Base-by-base conservation (phyloP, 257 asterid genomes). In the Capsicum baccatum region DNA sequence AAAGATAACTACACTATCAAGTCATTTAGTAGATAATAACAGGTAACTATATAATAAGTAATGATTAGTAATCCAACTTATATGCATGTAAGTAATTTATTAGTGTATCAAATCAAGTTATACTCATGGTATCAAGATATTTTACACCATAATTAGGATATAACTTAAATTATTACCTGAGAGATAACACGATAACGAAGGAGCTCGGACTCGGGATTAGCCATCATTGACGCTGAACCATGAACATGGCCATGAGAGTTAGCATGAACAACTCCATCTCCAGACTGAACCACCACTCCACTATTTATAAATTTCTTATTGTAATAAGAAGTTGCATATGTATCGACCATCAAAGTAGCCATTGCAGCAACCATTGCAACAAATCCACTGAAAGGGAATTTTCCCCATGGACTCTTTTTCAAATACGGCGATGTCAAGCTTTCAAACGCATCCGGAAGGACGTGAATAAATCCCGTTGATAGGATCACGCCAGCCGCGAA, bases 131-230 rank as follows among this genome's bases (percentile, higher is more conserved):
- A 13, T 55, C 13, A 48, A 52, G 0, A 9, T 7, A 3, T 52
- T 52, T 7, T 55, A 39, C 44, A 39, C 44, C 44, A 39, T 39
- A 39, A 39, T 39, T 39, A 39, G 44, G 4, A 39, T 39, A 6
- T 15, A 16, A 57, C 9, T 58, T 16, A 58, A 17, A 17, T 6
- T 0, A 7, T 19, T 17, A 85, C 88, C 83, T 84, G 86, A 21
- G 89, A 87, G n/a, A 88, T 56, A 37, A 88, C 82, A 16, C 91
- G 88, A 0, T 88, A 84, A 1, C 89, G 74, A 4, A 71, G 84
- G 11, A 83, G 48, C 6, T 83, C 81, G 0, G 84, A 63, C 2
- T 83, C 14, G 4, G 80, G 37, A 11, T 83, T 57, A 9, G 19
- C 0, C 33, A 56, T n/a, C 0, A 19, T 4, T 15, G 83, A 26